Evolutionary conservation across 257 asterid genomes (phyloP).

Genomic region (Anisodus tanguticus): DNA sequence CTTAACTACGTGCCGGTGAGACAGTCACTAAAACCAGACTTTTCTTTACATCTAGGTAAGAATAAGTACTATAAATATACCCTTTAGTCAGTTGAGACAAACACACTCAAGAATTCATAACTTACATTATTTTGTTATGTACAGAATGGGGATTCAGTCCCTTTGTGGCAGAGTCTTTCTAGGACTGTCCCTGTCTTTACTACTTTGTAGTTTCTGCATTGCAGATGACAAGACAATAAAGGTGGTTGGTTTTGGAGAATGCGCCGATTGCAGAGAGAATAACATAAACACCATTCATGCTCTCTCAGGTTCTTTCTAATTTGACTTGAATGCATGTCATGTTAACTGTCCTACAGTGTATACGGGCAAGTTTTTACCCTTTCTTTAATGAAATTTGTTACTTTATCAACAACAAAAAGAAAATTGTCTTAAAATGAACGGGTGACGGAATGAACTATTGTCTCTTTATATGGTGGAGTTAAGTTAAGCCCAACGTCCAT

Average conservation of each 20-base stretch:
- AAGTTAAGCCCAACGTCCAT: not conserved
- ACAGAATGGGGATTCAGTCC: constrained; percentile 41
- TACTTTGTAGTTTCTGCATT: constrained; percentile 37
- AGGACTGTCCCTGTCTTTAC: constrained; percentile 36
- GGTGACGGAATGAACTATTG: not conserved
- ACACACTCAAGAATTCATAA: constrained; percentile 28
- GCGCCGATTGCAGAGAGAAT: constrained; percentile 55
- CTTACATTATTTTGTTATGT: constrained; percentile 15
- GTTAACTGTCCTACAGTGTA: not conserved
- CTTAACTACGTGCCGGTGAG: constrained; percentile 61
- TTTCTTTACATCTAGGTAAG: not conserved
- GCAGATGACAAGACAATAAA: constrained; percentile 41
- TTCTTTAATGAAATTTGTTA: too few relatives aligned
- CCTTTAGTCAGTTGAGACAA: not conserved
- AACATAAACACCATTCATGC: constrained; percentile 47
- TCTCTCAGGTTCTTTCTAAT: constrained; percentile 44
- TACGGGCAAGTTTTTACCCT: too few relatives aligned
- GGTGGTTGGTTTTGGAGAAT: constrained; percentile 57
- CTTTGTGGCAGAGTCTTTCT: constrained; percentile 34
- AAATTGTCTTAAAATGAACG: not conserved
- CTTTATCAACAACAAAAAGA: too few relatives aligned
- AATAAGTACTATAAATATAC: constrained; percentile 19
- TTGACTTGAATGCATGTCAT: not conserved
- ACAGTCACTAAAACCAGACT: constrained; percentile 26
- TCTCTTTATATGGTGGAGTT: not conserved